phyloP scores from a whole-genome alignment of 805 yeast genomes.

The Teunomyces aglyptinius region DNA sequence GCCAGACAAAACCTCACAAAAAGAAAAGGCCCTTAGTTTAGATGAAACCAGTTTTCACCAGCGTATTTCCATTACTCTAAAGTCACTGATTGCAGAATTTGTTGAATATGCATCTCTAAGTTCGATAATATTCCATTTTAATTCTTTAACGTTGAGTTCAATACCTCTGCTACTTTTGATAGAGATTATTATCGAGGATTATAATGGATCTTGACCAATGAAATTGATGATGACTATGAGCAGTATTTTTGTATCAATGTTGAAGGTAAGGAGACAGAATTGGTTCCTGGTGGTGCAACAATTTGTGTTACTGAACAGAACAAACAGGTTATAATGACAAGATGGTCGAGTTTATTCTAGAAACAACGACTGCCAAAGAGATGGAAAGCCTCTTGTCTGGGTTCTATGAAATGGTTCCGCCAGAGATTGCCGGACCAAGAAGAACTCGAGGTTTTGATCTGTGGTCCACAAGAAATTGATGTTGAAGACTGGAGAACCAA shows the following conservation, averaged over 20 bases:
- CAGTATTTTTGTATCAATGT: constrained; percentile 92
- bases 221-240: constrained; percentile 90
- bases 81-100: too few relatives aligned
- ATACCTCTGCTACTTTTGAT: constrained; percentile 46
- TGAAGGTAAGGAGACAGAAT: constrained; percentile 80
- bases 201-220: constrained; percentile 94
- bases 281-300: constrained; percentile 76
- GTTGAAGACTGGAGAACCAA: constrained; percentile 94
- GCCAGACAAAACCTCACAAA: too few relatives aligned
- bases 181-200: constrained; percentile 88
- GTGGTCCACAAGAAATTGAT: constrained; percentile 94
- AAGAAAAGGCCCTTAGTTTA: too few relatives aligned
- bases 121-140: too few relatives aligned
- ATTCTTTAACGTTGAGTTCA: too few relatives aligned
- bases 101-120: too few relatives aligned
- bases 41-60: too few relatives aligned
- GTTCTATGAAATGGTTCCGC: constrained; percentile 85
- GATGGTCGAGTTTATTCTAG: constrained; percentile 83
- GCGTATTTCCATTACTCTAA: too few relatives aligned
- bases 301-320: constrained; percentile 87
- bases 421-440: constrained; percentile 85
- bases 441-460: constrained; percentile 85
- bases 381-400: constrained; percentile 82
- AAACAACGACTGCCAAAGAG: constrained; percentile 81
- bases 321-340: constrained; percentile 80